phyloP scores from a whole-genome alignment of 2,329 filamentous ascomycete genomes.

The Ilyonectria destructans region DNA sequence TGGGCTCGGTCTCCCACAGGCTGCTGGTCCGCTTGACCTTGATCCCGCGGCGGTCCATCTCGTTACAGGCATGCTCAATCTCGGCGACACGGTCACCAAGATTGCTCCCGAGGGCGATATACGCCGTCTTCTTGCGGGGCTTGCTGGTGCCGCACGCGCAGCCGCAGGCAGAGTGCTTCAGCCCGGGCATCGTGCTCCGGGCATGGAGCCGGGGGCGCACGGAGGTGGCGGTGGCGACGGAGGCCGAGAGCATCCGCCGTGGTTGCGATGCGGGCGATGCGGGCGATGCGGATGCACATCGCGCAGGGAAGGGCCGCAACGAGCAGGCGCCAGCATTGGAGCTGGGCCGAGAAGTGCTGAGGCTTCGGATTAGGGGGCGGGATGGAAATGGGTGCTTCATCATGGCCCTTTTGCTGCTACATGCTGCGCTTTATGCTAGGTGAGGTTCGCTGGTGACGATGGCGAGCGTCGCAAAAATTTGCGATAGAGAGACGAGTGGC shows the following conservation, averaged over 20 bases:
- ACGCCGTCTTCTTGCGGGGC: slow-evolving; percentile 69
- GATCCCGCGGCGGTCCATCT: slow-evolving; percentile 83
- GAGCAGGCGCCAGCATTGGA: slow-evolving; percentile 29
- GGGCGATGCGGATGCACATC: slow-evolving; percentile 30
- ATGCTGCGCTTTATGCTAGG: slow-evolving; percentile 25
- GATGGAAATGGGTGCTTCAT: slow-evolving; percentile 42
- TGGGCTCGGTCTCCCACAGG: slow-evolving; percentile 94
- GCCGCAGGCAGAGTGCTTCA: slow-evolving; percentile 53
- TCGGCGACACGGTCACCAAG: slow-evolving; percentile 86
- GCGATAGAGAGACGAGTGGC: slow-evolving; percentile 40
- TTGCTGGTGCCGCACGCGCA: slow-evolving; percentile 54
- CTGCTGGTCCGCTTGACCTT: slow-evolving; percentile 85
- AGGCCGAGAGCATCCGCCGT: slow-evolving; percentile 29
- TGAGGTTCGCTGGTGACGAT: slow-evolving; percentile 21
- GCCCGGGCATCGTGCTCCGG: slow-evolving; percentile 28
- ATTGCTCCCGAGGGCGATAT: slow-evolving; percentile 94
- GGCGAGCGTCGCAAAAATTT: slow-evolving; percentile 45
- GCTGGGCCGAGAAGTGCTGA: slow-evolving; percentile 25
- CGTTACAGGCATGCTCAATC: slow-evolving; percentile 87
- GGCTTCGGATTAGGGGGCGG: slow-evolving; percentile 25
- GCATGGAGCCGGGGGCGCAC: slow-evolving; percentile 37
- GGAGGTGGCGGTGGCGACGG: not conserved
- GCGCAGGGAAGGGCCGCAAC: slow-evolving; percentile 35
- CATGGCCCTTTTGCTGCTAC: slow-evolving; percentile 32
- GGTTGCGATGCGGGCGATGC: slow-evolving; percentile 23